Evolutionary conservation across 148 eudicot species (phyloP).

Genomic region (Rhododendron henanense): DNA sequence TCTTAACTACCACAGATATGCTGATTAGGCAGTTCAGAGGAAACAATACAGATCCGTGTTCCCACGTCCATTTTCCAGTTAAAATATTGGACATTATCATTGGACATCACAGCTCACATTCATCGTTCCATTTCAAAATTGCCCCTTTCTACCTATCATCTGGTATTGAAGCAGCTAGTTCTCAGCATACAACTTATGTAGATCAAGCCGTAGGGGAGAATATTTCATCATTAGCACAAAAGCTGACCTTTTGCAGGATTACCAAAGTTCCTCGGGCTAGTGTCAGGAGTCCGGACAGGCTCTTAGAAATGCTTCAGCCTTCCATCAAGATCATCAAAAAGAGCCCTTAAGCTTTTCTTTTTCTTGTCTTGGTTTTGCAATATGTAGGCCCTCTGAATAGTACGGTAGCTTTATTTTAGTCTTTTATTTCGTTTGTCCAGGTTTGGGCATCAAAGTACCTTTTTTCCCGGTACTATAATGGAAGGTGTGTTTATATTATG

Average conservation of each 20-base stretch:
- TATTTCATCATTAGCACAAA: not conserved
- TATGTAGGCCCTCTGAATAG: not conserved
- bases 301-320: not conserved
- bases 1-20: not conserved
- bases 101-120: not conserved
- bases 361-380: not conserved
- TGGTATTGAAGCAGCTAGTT: not conserved
- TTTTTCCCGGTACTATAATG: not conserved
- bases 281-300: not conserved
- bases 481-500: not conserved
- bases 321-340: not conserved
- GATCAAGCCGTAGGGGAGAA: not conserved
- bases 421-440: not conserved
- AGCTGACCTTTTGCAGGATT: not conserved
- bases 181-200: not conserved
- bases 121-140: not conserved
- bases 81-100: not conserved
- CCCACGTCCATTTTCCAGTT: not conserved
- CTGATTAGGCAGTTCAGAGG: not conserved
- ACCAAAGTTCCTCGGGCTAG: not conserved
- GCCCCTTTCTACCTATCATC: not conserved
- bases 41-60: not conserved
- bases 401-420: not conserved
- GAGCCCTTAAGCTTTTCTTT: not conserved
- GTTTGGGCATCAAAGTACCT: not conserved